A percentile compares a stretch with the other conserved stretches of the same genome.
Evolutionary conservation across 192 early-diverging fungal species (phyloP).

Genomic region (Coemansia sp.): DNA sequence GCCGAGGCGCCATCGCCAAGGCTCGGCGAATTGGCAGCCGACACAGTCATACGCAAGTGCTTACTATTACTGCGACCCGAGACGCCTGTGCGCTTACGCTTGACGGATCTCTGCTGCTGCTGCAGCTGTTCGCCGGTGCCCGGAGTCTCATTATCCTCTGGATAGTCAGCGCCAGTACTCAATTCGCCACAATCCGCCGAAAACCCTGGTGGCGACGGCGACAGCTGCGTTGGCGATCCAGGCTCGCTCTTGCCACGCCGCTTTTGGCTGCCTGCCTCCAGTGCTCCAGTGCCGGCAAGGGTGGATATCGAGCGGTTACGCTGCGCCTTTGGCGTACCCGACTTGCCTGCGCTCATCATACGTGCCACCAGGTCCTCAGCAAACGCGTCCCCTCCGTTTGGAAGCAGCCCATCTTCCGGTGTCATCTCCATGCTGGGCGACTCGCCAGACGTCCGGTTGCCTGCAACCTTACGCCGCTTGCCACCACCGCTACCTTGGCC

Average conservation of each 20-base stretch:
- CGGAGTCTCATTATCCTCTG: background rate
- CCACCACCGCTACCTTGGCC: background rate
- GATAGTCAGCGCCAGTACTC: background rate
- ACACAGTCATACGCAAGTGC: slow-evolving; percentile 39
- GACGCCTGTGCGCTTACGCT: slow-evolving; percentile 24
- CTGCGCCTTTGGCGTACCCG: slow-evolving; percentile 15
- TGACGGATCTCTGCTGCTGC: background rate
- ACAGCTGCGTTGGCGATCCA: slow-evolving; percentile 33
- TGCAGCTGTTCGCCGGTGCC: background rate
- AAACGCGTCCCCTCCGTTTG: background rate
- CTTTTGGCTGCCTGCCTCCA: background rate
- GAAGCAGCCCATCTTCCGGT: background rate
- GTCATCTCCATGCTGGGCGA: background rate
- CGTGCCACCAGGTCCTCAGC: slow-evolving; percentile 37
- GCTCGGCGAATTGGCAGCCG: slow-evolving; percentile 43
- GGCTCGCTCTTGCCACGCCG: slow-evolving; percentile 44
- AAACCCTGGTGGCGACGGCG: slow-evolving; percentile 16
- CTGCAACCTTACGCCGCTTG: background rate
- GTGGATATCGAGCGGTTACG: slow-evolving; percentile 40
- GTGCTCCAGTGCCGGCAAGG: background rate
- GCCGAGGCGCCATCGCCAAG: slow-evolving; percentile 14
- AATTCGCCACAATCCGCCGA: slow-evolving; percentile 8
- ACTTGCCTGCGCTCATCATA: slow-evolving; percentile 28
- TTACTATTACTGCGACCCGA: slow-evolving; percentile 10
- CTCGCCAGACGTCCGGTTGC: background rate